Evolutionary conservation across 441 rosid genomes (phyloP).

Genomic region (Pelargonium cotyledonis): DNA sequence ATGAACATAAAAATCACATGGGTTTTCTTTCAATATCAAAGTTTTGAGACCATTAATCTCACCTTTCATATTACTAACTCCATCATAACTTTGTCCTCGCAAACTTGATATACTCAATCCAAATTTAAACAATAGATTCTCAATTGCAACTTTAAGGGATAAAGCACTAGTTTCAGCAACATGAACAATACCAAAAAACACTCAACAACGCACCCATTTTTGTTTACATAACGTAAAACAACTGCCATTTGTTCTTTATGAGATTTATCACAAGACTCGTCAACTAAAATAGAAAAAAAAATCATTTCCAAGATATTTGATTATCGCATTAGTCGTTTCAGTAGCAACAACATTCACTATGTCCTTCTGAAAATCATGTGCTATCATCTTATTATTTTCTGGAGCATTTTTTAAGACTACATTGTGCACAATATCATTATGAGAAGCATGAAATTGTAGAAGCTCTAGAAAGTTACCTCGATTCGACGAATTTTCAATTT

Average conservation of each 20-base stretch:
- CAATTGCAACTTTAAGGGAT: not conserved
- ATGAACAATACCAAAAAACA: not conserved
- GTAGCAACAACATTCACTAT: not conserved
- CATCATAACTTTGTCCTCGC: conserved; percentile 11
- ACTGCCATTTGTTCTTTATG: not conserved
- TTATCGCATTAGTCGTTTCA: not conserved
- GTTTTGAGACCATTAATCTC: not conserved
- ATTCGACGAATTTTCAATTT: not conserved
- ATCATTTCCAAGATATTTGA: not conserved
- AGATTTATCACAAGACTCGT: not conserved
- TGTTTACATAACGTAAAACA: not conserved
- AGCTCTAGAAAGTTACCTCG: not conserved
- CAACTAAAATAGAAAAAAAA: not conserved
- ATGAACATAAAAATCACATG: not conserved
- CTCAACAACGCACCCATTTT: not conserved
- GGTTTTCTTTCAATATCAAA: conserved; percentile 5
- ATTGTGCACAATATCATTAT: not conserved
- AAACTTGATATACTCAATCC: not conserved
- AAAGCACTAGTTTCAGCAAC: not conserved
- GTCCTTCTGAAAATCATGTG: not conserved
- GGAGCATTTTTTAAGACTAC: conserved; percentile 7
- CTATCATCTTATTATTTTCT: not conserved
- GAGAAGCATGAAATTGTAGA: not conserved
- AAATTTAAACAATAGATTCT: not conserved
- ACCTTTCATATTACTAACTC: conserved; percentile 5